Conservation (phyloP, 768 basidiomycete species). For the Kondoa subrosea region DNA sequence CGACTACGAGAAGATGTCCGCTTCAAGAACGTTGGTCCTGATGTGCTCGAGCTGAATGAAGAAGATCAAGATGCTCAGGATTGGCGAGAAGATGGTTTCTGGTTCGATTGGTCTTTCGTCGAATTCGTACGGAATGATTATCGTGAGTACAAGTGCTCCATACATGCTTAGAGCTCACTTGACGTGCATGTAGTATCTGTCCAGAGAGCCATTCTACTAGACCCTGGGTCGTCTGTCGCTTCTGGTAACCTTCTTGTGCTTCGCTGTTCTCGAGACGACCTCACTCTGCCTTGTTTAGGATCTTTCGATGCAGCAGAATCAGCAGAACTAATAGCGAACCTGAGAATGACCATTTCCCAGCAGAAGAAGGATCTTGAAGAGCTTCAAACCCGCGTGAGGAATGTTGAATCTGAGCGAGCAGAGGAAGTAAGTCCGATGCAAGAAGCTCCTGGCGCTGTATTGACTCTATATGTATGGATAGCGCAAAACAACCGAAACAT, state of each 20-base stretch:
- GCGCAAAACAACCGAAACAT: conserved; percentile 34
- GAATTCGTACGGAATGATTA: conserved; percentile 99
- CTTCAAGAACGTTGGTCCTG: conserved; percentile 77
- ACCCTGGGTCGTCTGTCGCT: conserved; percentile 37
- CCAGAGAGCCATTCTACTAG: conserved; percentile 35
- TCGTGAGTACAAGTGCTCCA: conserved; percentile 42
- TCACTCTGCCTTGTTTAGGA: conserved; percentile 29
- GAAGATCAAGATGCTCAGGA: conserved; percentile 20
- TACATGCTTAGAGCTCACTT: background rate
- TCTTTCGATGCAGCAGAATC: conserved; percentile 48
- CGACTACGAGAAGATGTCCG: conserved; percentile 80
- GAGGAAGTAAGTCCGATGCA: conserved; percentile 18
- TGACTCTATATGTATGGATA: background rate
- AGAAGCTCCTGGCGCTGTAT: background rate
- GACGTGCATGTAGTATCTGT: conserved; percentile 31
- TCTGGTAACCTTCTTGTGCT: conserved; percentile 52
- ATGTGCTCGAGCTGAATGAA: conserved; percentile 46
- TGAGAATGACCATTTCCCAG: conserved; percentile 63
- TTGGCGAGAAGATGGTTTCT: conserved; percentile 49
- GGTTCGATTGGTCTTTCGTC: conserved; percentile 96
- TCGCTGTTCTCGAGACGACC: conserved; percentile 42
- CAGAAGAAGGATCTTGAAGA: conserved; percentile 44
- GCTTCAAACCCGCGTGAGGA: conserved; percentile 28
- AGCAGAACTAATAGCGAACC: conserved; percentile 60
- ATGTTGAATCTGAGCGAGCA: conserved; percentile 24